These are phyloP conservation scores for Leptographium radiaticola DNA, from an alignment of 2,329 filamentous ascomycete species.

Conservation along the genomic window DNA sequence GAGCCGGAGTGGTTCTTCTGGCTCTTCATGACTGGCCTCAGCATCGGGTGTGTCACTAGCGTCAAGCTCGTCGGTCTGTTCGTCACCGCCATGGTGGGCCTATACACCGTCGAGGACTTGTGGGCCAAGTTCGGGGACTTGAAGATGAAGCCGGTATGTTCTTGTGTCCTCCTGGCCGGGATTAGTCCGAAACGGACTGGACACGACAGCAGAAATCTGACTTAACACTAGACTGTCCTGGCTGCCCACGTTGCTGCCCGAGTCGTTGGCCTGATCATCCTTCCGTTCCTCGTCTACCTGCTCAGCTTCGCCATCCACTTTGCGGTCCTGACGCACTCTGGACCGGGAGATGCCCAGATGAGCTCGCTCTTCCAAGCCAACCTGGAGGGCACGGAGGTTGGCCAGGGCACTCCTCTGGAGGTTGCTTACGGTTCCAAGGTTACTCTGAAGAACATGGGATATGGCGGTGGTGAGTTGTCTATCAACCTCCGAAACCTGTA, in stretches of 20 bases:
- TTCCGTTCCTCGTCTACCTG: slow-evolving; percentile 86
- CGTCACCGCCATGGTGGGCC: slow-evolving; percentile 81
- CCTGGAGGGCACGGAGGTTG: slow-evolving; percentile 82
- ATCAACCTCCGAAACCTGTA: too few species aligned
- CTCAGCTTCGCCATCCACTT: slow-evolving; percentile 95
- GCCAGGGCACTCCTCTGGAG: slow-evolving; percentile 87
- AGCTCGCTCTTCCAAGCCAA: slow-evolving; percentile 98
- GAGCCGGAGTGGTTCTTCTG: slow-evolving; percentile 87
- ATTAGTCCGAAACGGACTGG: background rate
- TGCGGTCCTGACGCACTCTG: slow-evolving; percentile 80
- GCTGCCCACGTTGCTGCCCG: slow-evolving; percentile 68
- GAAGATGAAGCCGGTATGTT: slow-evolving; percentile 69
- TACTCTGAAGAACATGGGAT: slow-evolving; percentile 98
- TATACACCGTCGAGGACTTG: slow-evolving; percentile 92
- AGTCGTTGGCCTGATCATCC: slow-evolving; percentile 73
- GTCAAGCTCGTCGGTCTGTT: slow-evolving; percentile 98
- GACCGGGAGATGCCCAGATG: slow-evolving; percentile 98
- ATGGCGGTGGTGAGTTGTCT: slow-evolving; percentile 54
- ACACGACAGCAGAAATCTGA: background rate
- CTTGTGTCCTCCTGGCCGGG: slow-evolving; percentile 25
- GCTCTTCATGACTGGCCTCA: slow-evolving; percentile 86
- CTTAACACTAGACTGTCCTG: slow-evolving; percentile 29
- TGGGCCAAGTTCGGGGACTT: slow-evolving; percentile 96
- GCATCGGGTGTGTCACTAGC: slow-evolving; percentile 95
- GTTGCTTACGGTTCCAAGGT: slow-evolving; percentile 78